Conservation (phyloP, 1,284 basidiomycete genomes). For the Afroboletus lepidellus region DNA sequence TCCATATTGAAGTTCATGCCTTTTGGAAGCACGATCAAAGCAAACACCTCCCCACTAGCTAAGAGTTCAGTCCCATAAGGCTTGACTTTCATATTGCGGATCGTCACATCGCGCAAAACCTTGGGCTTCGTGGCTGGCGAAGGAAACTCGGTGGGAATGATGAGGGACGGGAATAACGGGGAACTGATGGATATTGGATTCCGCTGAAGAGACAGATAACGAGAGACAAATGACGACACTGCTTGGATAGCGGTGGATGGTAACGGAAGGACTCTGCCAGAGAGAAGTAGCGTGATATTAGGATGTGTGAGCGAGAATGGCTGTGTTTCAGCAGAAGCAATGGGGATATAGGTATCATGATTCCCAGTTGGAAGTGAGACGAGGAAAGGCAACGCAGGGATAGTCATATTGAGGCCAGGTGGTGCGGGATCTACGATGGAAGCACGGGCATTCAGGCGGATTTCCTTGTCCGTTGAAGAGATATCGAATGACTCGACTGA, state of each 20-base stretch:
- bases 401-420: conserved; percentile 43
- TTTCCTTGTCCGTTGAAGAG: conserved; percentile 42
- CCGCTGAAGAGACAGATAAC: conserved; percentile 54
- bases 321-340: conserved; percentile 53
- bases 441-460: conserved; percentile 54
- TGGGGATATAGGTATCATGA: conserved; percentile 35
- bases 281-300: conserved; percentile 59
- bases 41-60: conserved; percentile 66
- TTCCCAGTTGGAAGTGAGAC: conserved; percentile 43
- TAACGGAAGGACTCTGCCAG: conserved; percentile 61
- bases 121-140: conserved; percentile 58
- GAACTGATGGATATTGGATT: conserved; percentile 60
- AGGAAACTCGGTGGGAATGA: conserved; percentile 57
- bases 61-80: conserved; percentile 51
- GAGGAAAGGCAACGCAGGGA: conserved; percentile 59
- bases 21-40: conserved; percentile 59
- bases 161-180: conserved; percentile 48
- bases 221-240: conserved; percentile 59
- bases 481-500: conserved; percentile 58
- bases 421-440: conserved; percentile 59
- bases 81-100: conserved; percentile 69
- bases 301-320: conserved; percentile 63
- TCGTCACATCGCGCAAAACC: conserved; percentile 66
- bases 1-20: conserved; percentile 63
- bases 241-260: conserved; percentile 42